Conservation (phyloP, 345 rosid genomes). For the Dovyalis caffra region DNA sequence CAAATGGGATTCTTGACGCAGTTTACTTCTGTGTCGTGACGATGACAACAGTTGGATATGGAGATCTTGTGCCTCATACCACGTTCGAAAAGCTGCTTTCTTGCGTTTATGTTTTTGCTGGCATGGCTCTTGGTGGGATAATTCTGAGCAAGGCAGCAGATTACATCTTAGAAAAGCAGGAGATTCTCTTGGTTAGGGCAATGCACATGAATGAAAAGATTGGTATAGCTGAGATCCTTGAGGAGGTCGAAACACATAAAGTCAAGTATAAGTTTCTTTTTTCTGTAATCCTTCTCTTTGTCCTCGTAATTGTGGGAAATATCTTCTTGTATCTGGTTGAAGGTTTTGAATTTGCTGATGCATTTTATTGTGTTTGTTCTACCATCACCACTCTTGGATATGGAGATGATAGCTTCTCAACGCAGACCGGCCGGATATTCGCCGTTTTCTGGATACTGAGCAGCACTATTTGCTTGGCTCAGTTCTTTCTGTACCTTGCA, state of each 20-base stretch:
- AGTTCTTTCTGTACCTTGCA: slow-evolving; percentile 51
- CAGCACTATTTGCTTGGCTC: slow-evolving; percentile 50
- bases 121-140: slow-evolving; percentile 49
- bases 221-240: slow-evolving; percentile 30
- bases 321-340: slow-evolving; percentile 36
- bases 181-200: slow-evolving; percentile 40
- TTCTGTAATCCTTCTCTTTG: slow-evolving; percentile 19
- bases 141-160: slow-evolving; percentile 55
- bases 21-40: slow-evolving; percentile 54
- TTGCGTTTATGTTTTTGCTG: slow-evolving; percentile 40
- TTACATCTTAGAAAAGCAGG: slow-evolving; percentile 49
- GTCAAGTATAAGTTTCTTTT: slow-evolving; percentile 34
- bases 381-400: slow-evolving; percentile 57
- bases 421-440: slow-evolving; percentile 40
- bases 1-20: slow-evolving; percentile 49
- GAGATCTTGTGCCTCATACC: slow-evolving; percentile 53
- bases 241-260: slow-evolving; percentile 37
- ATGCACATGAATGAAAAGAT: slow-evolving; percentile 29
- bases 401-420: slow-evolving; percentile 60
- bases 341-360: slow-evolving; percentile 34
- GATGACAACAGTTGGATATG: slow-evolving; percentile 59
- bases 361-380: slow-evolving; percentile 54
- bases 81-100: slow-evolving; percentile 41
- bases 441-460: slow-evolving; percentile 56
- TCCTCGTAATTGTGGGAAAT: slow-evolving; percentile 38